phyloP scores from a whole-genome alignment of 495 filamentous ascomycete genomes.

The Penicillium atrosanguineum region DNA sequence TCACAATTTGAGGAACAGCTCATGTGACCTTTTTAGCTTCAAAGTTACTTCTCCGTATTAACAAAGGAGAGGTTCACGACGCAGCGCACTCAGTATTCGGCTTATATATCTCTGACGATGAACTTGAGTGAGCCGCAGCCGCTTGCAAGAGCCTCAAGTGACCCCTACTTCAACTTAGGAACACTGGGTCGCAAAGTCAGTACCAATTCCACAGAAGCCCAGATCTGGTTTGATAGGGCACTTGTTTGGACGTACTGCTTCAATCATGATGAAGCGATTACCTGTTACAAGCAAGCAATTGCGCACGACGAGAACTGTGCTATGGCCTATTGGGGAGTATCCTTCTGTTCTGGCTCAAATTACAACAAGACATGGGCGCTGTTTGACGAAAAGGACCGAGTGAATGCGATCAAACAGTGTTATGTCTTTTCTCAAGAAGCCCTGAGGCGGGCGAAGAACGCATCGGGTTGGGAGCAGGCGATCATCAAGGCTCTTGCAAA shows the following conservation, averaged over 20 bases:
- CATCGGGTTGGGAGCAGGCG: conserved; percentile 45
- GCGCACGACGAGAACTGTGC: conserved; percentile 49
- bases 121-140: too few relatives aligned
- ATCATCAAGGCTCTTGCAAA: conserved; percentile 52
- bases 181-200: conserved; percentile 45
- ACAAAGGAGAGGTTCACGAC: too few relatives aligned
- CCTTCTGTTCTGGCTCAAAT: conserved; percentile 61
- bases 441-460: conserved; percentile 17
- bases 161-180: conserved; percentile 56
- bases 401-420: conserved; percentile 41
- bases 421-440: conserved; percentile 28
- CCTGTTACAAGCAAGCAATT: conserved; percentile 59
- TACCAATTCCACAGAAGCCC: conserved; percentile 42
- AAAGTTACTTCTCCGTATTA: too few relatives aligned
- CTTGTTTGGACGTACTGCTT: conserved; percentile 63
- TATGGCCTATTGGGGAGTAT: conserved; percentile 65
- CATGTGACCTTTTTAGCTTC: too few relatives aligned
- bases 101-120: too few relatives aligned
- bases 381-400: conserved; percentile 44
- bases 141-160: too few relatives aligned
- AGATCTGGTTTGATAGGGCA: conserved; percentile 61
- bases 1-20: too few relatives aligned
- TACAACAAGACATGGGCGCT: conserved; percentile 68
- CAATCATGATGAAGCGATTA: conserved; percentile 60
- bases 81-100: too few relatives aligned